Percentiles rank a stretch among this genome's conserved stretches.
These are phyloP conservation scores for Theobroma cacao DNA, from an alignment of 345 rosid genomes.

Conservation along the genomic window DNA sequence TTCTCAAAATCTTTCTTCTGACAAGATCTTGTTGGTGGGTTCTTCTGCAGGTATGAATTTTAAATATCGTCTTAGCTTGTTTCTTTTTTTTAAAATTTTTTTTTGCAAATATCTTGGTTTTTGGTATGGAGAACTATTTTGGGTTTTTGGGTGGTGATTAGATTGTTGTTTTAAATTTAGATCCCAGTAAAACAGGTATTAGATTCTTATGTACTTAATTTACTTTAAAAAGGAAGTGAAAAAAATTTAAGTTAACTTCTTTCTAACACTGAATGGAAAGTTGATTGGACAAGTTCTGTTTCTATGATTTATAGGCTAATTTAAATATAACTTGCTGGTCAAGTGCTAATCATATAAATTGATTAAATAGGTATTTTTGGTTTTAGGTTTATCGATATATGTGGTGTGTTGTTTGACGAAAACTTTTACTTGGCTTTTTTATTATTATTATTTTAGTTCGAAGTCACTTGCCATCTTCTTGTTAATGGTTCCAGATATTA, in stretches of 20 bases:
- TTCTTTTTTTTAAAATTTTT: background rate
- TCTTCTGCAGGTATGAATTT: constrained; percentile 74
- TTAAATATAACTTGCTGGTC: background rate
- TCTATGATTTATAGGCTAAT: background rate
- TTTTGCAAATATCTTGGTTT: background rate
- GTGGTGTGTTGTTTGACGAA: background rate
- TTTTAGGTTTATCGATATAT: background rate
- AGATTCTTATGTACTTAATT: background rate
- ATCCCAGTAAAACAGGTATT: constrained; percentile 27
- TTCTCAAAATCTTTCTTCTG: constrained; percentile 37
- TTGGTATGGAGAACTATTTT: background rate
- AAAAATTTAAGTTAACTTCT: background rate
- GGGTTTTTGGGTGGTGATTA: constrained; percentile 6
- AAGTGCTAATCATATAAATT: background rate
- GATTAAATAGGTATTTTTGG: background rate
- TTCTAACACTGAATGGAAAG: background rate
- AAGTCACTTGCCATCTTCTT: background rate
- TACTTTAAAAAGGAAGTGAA: background rate
- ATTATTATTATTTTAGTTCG: background rate
- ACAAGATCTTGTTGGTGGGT: constrained; percentile 78
- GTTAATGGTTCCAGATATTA: background rate
- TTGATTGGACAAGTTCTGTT: background rate
- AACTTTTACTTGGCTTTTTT: background rate
- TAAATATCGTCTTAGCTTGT: background rate
- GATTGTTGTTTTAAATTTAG: constrained; percentile 19